Evolutionary conservation across 2,329 filamentous ascomycete species (phyloP), one percentile per base, ranked within the genome.

Genomic region (Colletotrichum abscissum): DNA sequence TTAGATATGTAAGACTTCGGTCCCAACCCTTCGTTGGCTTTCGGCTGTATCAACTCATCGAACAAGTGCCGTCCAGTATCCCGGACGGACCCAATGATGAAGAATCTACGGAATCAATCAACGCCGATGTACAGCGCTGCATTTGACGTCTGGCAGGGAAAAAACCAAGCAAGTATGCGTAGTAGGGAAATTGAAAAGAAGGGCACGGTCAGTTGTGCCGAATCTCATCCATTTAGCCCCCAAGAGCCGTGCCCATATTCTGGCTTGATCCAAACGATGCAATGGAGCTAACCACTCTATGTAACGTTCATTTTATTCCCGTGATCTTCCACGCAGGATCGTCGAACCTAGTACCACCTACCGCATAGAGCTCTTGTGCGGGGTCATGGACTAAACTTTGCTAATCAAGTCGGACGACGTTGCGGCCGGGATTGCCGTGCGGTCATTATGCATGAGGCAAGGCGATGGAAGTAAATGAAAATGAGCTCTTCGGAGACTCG

Each of bases 371-470:
- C 65, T 24, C 14, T 30, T 49, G 42, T 55, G 62, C 69, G 58
- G 66, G 66, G 58, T 72, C 49, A 5, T 63, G 7, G 11, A 49
- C 33, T 62, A 67, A 58, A 28, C 35, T 68, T 68, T 68, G 2
- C 49, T 28, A 6, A 42, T 42, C 38, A 67, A n/a, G 24, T 16
- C 22, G 22, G 38, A 28, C 4, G n/a, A 62, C 9, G 24, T 54
- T 54, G 5, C 56, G 46, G 38, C 56, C 56, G 22, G 42, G 24
- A 54, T 55, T 33, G 35, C 62, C 62, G 55, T 60, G 19, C 55
- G 14, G 22, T 65, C 24, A n/a, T 19, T 14, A 30, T 54, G 24
- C 42, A 33, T 70, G 52, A 59, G 16, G 11, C 42, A 49, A 49
- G 42, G 19, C 19, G 1, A 49, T 22, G 42, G 12, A n/a, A 49